A percentile compares a stretch with the other conserved stretches of the same genome.
These are phyloP conservation scores for Umbelopsis sp. DNA, from an alignment of 192 early-diverging fungal species.

Conservation along the genomic window DNA sequence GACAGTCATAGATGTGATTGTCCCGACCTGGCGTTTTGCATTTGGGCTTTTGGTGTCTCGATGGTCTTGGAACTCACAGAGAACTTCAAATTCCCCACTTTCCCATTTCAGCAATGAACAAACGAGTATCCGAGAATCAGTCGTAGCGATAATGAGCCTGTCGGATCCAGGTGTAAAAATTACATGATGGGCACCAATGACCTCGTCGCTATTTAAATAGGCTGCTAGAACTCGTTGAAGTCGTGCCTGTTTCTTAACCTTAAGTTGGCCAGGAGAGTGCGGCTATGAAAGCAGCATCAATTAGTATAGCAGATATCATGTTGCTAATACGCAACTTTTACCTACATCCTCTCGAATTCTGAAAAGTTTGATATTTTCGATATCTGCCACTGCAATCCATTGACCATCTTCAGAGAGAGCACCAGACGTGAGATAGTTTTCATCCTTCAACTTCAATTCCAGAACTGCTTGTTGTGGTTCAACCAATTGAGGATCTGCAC, in stretches of 20 bases:
- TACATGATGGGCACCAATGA: constrained; percentile 65
- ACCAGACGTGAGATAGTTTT: constrained; percentile 68
- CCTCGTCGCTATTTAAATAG: constrained; percentile 33
- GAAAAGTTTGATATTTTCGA: constrained; percentile 69
- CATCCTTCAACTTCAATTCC: constrained; percentile 75
- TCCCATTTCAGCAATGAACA: constrained; percentile 73
- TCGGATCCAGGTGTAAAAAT: constrained; percentile 79
- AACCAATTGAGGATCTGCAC: constrained; percentile 50
- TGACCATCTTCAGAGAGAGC: constrained; percentile 80
- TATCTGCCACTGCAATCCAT: constrained; percentile 84
- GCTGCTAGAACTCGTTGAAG: constrained; percentile 34
- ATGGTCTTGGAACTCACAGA: constrained; percentile 70
- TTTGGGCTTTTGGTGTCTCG: constrained; percentile 48
- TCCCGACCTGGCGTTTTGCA: constrained; percentile 49
- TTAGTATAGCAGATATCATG: not conserved
- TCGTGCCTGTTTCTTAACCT: constrained; percentile 47
- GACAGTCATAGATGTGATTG: constrained; percentile 72
- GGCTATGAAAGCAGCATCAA: not conserved
- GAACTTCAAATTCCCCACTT: constrained; percentile 56
- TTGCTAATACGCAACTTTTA: not conserved
- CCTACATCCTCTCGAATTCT: constrained; percentile 55
- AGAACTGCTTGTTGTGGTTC: constrained; percentile 70
- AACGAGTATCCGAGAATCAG: constrained; percentile 74
- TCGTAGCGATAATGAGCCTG: constrained; percentile 74
- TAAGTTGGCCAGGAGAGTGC: constrained; percentile 38